These are phyloP conservation scores for Hirschioporus abietinus DNA, from an alignment of 768 basidiomycete genomes.

Conservation along the genomic window DNA sequence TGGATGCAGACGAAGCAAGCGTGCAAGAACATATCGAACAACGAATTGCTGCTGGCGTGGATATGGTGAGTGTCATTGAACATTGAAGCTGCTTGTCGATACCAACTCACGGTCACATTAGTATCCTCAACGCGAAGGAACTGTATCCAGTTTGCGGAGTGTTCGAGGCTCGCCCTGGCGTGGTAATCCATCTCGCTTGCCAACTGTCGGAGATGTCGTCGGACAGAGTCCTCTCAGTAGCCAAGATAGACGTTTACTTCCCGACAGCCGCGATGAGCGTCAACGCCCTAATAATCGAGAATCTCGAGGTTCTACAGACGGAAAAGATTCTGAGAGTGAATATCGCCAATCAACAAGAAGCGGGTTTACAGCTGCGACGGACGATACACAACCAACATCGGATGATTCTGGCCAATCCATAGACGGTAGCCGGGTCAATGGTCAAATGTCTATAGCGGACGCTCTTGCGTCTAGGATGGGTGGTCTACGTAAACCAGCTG, in stretches of 20 bases:
- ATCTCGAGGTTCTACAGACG: constrained; percentile 38
- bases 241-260: not conserved
- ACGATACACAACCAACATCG: constrained; percentile 54
- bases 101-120: constrained; percentile 21
- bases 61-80: constrained; percentile 45
- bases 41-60: constrained; percentile 70
- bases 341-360: constrained; percentile 39
- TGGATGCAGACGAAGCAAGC: constrained; percentile 82
- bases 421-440: constrained; percentile 25
- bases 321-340: constrained; percentile 53
- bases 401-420: constrained; percentile 40
- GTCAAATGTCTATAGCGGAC: constrained; percentile 7
- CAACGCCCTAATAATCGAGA: constrained; percentile 31
- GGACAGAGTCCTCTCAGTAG: not conserved
- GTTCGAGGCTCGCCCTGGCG: constrained; percentile 64
- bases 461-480: constrained; percentile 3
- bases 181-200: constrained; percentile 25
- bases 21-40: constrained; percentile 86
- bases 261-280: not conserved
- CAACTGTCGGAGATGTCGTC: not conserved
- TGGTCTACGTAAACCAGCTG: constrained; percentile 1
- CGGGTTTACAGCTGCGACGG: constrained; percentile 44
- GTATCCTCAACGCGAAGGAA: constrained; percentile 58
- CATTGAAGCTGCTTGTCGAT: not conserved
- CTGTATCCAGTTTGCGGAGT: constrained; percentile 60